Conservation (phyloP, 139 green algal genomes). For the Coelastrella sp. region DNA sequence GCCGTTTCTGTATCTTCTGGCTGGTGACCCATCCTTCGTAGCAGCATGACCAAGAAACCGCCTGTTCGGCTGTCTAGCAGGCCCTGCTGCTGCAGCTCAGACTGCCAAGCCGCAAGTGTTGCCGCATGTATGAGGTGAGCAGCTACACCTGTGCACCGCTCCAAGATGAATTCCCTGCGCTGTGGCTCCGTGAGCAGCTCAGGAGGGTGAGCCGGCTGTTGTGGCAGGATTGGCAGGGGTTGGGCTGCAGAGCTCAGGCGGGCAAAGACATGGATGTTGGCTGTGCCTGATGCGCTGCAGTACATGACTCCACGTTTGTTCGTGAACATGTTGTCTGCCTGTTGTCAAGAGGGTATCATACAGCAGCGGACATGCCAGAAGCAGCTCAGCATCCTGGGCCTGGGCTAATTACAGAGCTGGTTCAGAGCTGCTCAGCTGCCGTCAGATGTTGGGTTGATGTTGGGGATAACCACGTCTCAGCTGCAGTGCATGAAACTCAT, state of each 20-base stretch:
- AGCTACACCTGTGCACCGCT: not conserved
- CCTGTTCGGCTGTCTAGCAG: not conserved
- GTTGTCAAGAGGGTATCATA: not conserved
- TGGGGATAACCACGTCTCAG: no score
- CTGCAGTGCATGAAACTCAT: not conserved
- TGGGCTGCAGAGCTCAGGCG: not conserved
- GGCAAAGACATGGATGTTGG: constrained; percentile 13
- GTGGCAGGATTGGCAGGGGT: not conserved
- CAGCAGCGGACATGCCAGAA: no score
- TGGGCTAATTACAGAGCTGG: no score
- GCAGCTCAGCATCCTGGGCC: no score
- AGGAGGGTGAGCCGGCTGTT: not conserved
- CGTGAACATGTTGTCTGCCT: constrained; percentile 31
- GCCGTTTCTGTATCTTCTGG: not conserved
- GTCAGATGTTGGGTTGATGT: no score
- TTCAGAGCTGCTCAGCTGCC: no score
- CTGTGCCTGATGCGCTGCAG: constrained; percentile 15
- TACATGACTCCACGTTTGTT: constrained; percentile 1
- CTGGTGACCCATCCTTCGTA: not conserved
- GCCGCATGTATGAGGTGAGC: not conserved
- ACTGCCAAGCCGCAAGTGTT: not conserved
- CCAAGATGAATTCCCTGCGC: constrained; percentile 1
- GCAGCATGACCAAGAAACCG: not conserved
- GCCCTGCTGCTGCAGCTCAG: not conserved
- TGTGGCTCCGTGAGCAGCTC: not conserved